Evolutionary conservation across 345 rosid species (phyloP), one percentile per base, ranked within the genome.

Genomic region (Rhizophora apiculata): DNA sequence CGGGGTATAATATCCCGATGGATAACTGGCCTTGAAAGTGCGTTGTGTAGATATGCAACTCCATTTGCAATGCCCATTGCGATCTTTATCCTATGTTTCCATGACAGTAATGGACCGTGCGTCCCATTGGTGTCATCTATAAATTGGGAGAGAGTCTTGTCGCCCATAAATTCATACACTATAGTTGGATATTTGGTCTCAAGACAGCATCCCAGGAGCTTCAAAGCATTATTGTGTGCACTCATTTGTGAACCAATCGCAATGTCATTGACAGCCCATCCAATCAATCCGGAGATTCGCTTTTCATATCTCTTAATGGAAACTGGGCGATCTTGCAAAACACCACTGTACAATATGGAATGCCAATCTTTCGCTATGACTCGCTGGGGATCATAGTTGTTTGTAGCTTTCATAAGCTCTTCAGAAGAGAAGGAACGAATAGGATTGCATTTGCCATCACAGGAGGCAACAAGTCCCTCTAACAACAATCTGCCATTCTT

Each of bases 361-460:
- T 2, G 1, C 1, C 0, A 1, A 20, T 6, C 19, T 0, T 0
- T 2, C 2, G 2, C 1, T 26, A 48, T 22, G n/a, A 67, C 0
- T 20, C 15, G 36, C 11, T 6, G 34, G 32, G 0, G 6, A 18
- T 24, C 8, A 4, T 13, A 31, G 52, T 65, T 1, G 30, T 78
- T n/a, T 18, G 74, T 78, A 43, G 71, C 77, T 53, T 3, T n/a
- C 48, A 37, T 6, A 20, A 77, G 43, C 29, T 78, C 72, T 29
- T 64, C 3, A 6, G 20, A 55, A 10, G 65, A 73, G 55, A 64
- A 78, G 30, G 8, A 27, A 6, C 57, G 56, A 37, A 78, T 73
- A 1, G 74, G 78, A 13, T 73, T 72, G 10, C 48, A 21, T 61
- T 19, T 60, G n/a, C 74, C 71, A 65, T 72, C 19, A n/a, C 6